These are phyloP conservation scores for Pleurotus ostreatus DNA, from an alignment of 768 basidiomycete species.

Conservation along the genomic window DNA sequence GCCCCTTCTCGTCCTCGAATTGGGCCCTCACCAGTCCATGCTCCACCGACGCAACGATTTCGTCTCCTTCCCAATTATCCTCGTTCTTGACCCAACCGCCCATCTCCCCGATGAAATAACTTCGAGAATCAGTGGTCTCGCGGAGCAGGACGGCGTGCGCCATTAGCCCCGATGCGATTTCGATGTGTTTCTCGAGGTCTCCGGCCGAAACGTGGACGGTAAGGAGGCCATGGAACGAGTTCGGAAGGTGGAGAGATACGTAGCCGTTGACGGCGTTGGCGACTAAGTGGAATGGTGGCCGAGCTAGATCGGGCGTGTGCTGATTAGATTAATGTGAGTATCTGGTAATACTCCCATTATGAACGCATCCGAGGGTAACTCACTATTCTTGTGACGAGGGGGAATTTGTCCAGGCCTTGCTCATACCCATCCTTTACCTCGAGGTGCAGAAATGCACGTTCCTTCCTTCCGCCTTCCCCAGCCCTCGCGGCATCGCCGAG, in stretches of 20 bases:
- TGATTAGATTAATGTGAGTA: slow-evolving; percentile 12
- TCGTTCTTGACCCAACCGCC: slow-evolving; percentile 20
- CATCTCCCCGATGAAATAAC: slow-evolving; percentile 34
- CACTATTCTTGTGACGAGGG: slow-evolving; percentile 35
- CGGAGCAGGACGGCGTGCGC: slow-evolving; percentile 25
- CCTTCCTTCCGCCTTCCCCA: background rate
- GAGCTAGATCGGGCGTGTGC: slow-evolving; percentile 31
- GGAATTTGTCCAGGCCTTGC: slow-evolving; percentile 17
- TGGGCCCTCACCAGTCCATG: slow-evolving; percentile 33
- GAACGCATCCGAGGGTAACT: slow-evolving; percentile 11
- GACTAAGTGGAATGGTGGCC: slow-evolving; percentile 29
- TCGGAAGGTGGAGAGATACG: slow-evolving; percentile 34
- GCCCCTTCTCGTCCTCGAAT: slow-evolving; percentile 30
- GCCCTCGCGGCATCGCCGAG: slow-evolving; percentile 16
- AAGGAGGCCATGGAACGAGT: slow-evolving; percentile 37
- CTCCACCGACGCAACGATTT: slow-evolving; percentile 28
- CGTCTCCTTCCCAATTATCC: slow-evolving; percentile 34
- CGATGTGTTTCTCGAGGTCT: slow-evolving; percentile 18
- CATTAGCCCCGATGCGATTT: slow-evolving; percentile 25
- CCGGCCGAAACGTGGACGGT: slow-evolving; percentile 31
- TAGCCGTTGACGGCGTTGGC: slow-evolving; percentile 26
- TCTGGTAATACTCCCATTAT: background rate
- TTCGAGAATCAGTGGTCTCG: slow-evolving; percentile 23
- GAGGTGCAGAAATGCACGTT: slow-evolving; percentile 22
- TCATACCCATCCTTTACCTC: slow-evolving; percentile 21